Evolutionary conservation across 2,329 filamentous ascomycete genomes (phyloP), one percentile per base, ranked within the genome.

Genomic region (Fusarium brevicatenulatum): DNA sequence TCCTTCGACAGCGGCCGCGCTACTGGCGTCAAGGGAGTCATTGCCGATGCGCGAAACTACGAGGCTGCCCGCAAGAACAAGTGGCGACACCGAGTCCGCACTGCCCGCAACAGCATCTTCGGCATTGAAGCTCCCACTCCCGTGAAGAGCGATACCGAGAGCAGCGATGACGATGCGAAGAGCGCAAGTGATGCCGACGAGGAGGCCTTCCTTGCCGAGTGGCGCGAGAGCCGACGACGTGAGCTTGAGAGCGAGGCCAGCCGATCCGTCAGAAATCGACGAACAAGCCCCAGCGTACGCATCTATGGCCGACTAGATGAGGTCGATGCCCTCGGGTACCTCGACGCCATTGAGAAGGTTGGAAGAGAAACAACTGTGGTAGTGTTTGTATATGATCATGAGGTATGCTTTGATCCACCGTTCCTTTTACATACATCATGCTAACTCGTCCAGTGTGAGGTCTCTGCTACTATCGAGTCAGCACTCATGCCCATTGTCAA

Each of bases 301-400:
- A 86, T 92, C 65, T 98, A 93, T 80, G 96, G 96, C 28, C 89
- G 88, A 18, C 85, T 98, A 71, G 92, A 95, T 70, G 88, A 90
- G 66, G 96, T 98, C 3, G 95, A 98, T 85, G 95, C 94, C 12
- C 86, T 92, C 72, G 96, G 95, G 23, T 99, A 97, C 78, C 88
- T 99, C n/a, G 95, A 98, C 82, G 95, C 95, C 62, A 94, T 98
- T 76, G 96, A 99, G 84, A 96, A 94, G 83, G 94, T 95, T 9
- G 87, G 91, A 43, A 84, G 91, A 53, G 93, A 95, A 52, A 95
- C 94, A 0, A 89, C 93, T 7, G 95, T 98, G 4, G 92, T 98
- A 5, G 96, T 99, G 34, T 97, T 95, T 83, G 95, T 99, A 73
- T 96, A 95, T 81, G 95, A 98, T 79, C 89, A 93, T 69, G 89